Conservation (phyloP, 2,329 filamentous ascomycete species). For the Aureobasidium pullulans region DNA sequence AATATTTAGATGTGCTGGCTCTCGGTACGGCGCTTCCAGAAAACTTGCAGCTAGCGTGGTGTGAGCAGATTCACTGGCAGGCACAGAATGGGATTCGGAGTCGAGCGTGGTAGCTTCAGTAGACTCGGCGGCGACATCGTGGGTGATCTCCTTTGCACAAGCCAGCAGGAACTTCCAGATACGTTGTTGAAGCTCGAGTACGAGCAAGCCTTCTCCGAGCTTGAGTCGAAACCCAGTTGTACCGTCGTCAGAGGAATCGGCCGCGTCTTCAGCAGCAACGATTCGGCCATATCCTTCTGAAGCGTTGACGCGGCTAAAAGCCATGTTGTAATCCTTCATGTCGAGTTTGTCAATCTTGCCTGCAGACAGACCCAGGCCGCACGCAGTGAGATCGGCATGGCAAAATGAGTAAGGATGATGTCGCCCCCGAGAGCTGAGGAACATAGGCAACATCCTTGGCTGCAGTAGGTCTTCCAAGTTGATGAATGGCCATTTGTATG, state of each 20-base stretch:
- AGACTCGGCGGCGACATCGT: constrained; percentile 36
- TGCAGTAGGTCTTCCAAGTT: constrained; percentile 50
- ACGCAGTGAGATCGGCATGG: not conserved
- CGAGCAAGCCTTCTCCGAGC: constrained; percentile 25
- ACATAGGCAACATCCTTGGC: constrained; percentile 38
- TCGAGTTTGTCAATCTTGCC: not conserved
- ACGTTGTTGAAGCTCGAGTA: constrained; percentile 46
- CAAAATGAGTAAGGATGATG: constrained; percentile 31
- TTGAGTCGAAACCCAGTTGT: constrained; percentile 11
- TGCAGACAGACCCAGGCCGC: not conserved
- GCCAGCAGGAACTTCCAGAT: constrained; percentile 43
- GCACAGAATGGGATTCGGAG: constrained; percentile 10
- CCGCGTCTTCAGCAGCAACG: constrained; percentile 27
- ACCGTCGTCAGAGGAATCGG: not conserved
- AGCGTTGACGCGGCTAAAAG: constrained; percentile 21
- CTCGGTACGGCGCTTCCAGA: constrained; percentile 46
- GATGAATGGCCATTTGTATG: constrained; percentile 47
- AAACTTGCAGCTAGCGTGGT: constrained; percentile 10
- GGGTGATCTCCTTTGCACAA: constrained; percentile 42
- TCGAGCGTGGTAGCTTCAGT: constrained; percentile 15
- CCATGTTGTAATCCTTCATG: constrained; percentile 19
- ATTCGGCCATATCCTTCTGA: constrained; percentile 22
- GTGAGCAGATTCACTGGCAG: not conserved
- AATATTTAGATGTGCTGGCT: constrained; percentile 43
- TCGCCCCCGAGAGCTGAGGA: constrained; percentile 47